phyloP scores from a whole-genome alignment of 1,284 basidiomycete genomes.

The Sphagnurus paluster region DNA sequence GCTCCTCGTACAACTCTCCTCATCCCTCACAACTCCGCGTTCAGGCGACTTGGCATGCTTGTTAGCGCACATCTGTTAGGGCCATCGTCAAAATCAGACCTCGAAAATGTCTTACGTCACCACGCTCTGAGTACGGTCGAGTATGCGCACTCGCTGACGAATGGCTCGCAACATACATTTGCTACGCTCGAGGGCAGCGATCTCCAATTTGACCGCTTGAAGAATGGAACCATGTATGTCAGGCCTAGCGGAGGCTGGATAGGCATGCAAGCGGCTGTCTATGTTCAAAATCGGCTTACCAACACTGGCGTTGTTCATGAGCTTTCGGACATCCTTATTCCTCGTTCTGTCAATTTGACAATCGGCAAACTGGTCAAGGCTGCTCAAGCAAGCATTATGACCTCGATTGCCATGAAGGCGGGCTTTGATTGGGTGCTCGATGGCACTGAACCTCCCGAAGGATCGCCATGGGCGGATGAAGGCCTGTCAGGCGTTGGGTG shows the following conservation, averaged over 20 bases:
- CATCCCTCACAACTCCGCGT: conserved; percentile 88
- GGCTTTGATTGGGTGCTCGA: conserved; percentile 91
- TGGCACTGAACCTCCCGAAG: conserved; percentile 74
- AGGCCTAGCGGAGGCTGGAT: conserved; percentile 76
- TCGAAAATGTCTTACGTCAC: conserved; percentile 83
- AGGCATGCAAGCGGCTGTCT: conserved; percentile 60
- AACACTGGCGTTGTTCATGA: conserved; percentile 92
- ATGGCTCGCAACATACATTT: conserved; percentile 69
- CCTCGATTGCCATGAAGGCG: conserved; percentile 77
- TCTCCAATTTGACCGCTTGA: conserved; percentile 53
- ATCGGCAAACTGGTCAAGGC: conserved; percentile 90
- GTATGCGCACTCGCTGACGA: conserved; percentile 66
- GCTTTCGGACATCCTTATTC: conserved; percentile 86
- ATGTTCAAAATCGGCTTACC: conserved; percentile 71
- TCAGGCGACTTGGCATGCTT: conserved; percentile 80
- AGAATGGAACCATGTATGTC: conserved; percentile 51
- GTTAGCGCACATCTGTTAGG: conserved; percentile 87
- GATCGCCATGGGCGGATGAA: conserved; percentile 56
- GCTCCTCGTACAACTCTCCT: conserved; percentile 81
- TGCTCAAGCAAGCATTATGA: conserved; percentile 87
- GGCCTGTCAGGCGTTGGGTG: conserved; percentile 56
- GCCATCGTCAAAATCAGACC: conserved; percentile 71
- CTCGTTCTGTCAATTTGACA: conserved; percentile 84
- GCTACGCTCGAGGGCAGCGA: conserved; percentile 76
- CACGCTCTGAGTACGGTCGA: conserved; percentile 81